Evolutionary conservation across 2,329 filamentous ascomycete species (phyloP).

Genomic region (Neofusicoccum kwambonambiense): DNA sequence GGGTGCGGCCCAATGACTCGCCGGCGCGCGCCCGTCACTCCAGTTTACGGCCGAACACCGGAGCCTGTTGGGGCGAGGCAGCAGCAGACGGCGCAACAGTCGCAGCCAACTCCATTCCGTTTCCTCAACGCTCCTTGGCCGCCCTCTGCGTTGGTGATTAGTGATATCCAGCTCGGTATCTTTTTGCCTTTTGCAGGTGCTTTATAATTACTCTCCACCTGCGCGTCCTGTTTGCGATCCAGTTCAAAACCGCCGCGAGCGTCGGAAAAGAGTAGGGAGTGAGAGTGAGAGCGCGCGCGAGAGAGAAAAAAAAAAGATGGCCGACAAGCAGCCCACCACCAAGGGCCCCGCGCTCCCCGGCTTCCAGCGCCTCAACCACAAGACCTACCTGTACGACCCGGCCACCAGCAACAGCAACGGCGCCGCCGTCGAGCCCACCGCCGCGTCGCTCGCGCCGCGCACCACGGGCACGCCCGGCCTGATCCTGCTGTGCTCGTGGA

Average conservation of each 20-base stretch:
- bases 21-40: background rate
- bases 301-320: background rate
- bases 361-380: conserved; percentile 34
- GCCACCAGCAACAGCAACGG: background rate
- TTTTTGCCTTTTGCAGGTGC: no score
- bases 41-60: conserved; percentile 10
- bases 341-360: conserved; percentile 24
- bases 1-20: background rate
- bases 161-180: no score
- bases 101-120: background rate
- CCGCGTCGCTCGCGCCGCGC: background rate
- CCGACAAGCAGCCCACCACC: background rate
- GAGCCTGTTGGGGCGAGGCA: background rate
- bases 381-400: conserved; percentile 34
- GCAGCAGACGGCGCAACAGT: background rate
- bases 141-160: no score
- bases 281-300: no score
- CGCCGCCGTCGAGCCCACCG: conserved; percentile 12
- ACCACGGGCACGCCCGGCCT: conserved; percentile 24
- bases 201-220: no score
- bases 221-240: no score
- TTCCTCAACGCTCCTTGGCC: background rate
- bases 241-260: no score
- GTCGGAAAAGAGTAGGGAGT: no score
- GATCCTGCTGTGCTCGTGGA: conserved; percentile 36